Base-by-base conservation (phyloP, 2,329 filamentous ascomycete genomes). In the Lachnellula willkommii region DNA sequence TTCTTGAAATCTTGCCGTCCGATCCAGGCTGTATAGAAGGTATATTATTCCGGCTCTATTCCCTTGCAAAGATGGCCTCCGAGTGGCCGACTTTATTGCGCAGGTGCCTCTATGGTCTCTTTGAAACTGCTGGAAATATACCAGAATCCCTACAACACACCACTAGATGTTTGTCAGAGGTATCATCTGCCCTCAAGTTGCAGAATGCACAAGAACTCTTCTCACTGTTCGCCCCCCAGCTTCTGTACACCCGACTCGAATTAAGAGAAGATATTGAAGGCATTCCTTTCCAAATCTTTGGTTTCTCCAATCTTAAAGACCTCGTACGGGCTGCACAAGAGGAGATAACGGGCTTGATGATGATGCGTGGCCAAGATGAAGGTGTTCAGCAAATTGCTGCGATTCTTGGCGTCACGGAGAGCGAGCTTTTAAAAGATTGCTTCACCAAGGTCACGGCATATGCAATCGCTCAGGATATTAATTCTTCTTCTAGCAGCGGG, bases 181-280 rank as follows among this genome's bases (percentile, higher is more conserved):
- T 96, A 35, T 83, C 92, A 4, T 72, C 70, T 12, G 77, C 79
- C 0, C 79, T 96, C 36, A 73, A 78, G 0, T 78, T 97, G 22
- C 71, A 78, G 24, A 82, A 83, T 46, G 78, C 90, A 0, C 82
- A 79, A 63, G 80, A 86, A 36, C 74, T 99, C 1, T 96, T 99
- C 67, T 76, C 77, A 5, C 76, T 97, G 0, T 99, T 97, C 68
- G 85, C 90, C 6, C 85, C 92, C 2, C 94, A 99, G 66, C 78
- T 99, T 6, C 75, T 97, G 3, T 96, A 90, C 68, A 96, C 91
- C 0, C 99, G 92, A 93, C 81, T 95, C 3, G 84, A 90, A 59
- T 15, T 22, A 12, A 74, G 74, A 1, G 81, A 87, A 56, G 72
- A 75, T 1, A 75, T 96, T 7, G 76, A 80, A n/a, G 77, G 83